Percentiles rank a stretch among this genome's conserved stretches.
Evolutionary conservation across 2,329 filamentous ascomycete species (phyloP).

Genomic region (Paecilomyces niveus): DNA sequence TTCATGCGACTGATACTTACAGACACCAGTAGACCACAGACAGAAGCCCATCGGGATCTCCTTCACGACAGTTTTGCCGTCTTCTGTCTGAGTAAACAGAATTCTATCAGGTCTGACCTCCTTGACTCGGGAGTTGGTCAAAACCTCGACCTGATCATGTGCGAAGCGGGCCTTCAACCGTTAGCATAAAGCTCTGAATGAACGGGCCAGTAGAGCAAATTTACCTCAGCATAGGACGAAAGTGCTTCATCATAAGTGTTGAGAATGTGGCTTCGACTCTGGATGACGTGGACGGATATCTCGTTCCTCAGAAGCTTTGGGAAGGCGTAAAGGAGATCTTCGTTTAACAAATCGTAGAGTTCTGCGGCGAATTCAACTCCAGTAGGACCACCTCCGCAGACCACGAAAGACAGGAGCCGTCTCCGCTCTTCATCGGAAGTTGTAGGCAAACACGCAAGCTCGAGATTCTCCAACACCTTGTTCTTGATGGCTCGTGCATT

Average conservation of each 20-base stretch:
- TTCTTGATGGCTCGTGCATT: constrained; percentile 88
- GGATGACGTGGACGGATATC: constrained; percentile 94
- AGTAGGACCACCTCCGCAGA: constrained; percentile 90
- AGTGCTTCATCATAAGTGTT: constrained; percentile 97
- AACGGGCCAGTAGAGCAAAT: constrained; percentile 1
- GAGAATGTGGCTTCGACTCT: constrained; percentile 87
- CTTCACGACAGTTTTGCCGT: constrained; percentile 72
- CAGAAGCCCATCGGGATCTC: constrained; percentile 95
- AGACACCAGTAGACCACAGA: constrained; percentile 92
- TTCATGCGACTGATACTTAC: constrained; percentile 24
- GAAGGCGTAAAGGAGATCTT: constrained; percentile 78
- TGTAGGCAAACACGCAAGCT: constrained; percentile 85
- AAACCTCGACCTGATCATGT: constrained; percentile 82
- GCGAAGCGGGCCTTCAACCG: constrained; percentile 61
- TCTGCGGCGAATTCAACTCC: constrained; percentile 98
- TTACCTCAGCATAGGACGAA: constrained; percentile 76
- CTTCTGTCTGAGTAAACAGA: constrained; percentile 75
- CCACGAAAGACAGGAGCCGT: constrained; percentile 86
- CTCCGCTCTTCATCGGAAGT: constrained; percentile 81
- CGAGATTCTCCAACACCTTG: constrained; percentile 79
- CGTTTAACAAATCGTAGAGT: constrained; percentile 91
- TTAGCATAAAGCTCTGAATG: constrained; percentile 5
- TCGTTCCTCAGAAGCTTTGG: constrained; percentile 90
- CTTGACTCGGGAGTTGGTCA: constrained; percentile 88
- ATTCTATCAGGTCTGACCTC: constrained; percentile 81